A percentile compares a stretch with the other conserved stretches of the same genome.
Conservation (phyloP, 139 green algal genomes). For the Chlorella sorokiniana region DNA sequence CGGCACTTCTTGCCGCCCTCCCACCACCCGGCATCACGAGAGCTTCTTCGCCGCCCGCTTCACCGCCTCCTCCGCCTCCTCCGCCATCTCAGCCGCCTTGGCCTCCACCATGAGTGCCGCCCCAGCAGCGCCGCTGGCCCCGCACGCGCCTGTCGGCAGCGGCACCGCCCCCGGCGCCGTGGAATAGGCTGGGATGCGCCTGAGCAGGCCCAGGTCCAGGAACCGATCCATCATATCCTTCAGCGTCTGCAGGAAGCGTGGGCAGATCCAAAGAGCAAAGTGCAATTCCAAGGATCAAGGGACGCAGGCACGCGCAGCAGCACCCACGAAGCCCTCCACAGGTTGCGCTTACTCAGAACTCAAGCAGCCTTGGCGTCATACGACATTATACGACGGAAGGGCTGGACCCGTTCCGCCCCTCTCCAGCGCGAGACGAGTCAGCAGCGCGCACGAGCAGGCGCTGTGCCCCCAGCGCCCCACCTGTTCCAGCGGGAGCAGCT, state of each 20-base stretch:
- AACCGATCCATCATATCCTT: conserved; percentile 1
- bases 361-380: no score
- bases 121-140: neutral
- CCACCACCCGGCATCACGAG: no score
- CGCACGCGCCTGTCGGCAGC: neutral
- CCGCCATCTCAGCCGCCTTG: neutral
- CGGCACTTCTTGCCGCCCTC: no score
- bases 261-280: no score
- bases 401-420: neutral
- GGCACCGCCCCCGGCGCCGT: neutral
- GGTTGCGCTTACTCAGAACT: no score
- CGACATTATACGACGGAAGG: no score
- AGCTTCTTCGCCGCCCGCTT: neutral
- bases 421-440: neutral
- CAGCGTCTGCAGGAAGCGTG: conserved; percentile 11
- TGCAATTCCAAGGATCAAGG: no score
- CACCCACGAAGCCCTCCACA: no score
- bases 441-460: neutral
- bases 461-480: neutral
- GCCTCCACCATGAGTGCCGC: neutral
- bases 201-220: conserved; percentile 6
- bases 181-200: conserved; percentile 2
- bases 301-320: no score
- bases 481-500: conserved; percentile 12
- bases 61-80: neutral